Base-by-base conservation (phyloP, 1,139 yeast species). In the Saccharomyces pastorianus region DNA sequence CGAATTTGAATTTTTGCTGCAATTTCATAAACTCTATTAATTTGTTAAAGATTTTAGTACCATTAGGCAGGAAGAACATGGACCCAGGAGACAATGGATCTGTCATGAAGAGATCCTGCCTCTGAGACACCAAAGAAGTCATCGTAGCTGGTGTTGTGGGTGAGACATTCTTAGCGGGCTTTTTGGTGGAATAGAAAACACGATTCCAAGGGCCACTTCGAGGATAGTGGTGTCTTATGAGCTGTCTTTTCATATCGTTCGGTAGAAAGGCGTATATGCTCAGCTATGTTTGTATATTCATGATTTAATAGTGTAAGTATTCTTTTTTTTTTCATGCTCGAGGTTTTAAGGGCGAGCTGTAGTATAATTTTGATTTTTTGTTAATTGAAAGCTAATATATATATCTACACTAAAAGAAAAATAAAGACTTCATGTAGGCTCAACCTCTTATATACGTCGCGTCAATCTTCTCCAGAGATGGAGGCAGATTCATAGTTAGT, bases 11-110 rank as follows among this genome's bases (percentile, higher is more conserved):
- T 64, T 90, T 96, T 60, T 77, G 75, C 61, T 85, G 96, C 52
- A 83, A 74, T 68, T 88, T 87, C 95, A 91, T 90, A 70, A 89
- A 89, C 52, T 78, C 79, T 7, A 89, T 75, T 56, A 91, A 73
- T 63, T 82, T 84, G 70, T 89, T 90, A 75, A 90, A 87, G 51
- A 91, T 79, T 51, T 95, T 76, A 2, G 97, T 83, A 2, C 98
- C 98, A 69, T 89, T 93, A 2, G 97, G 97, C 32, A 91, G 75
- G 65, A 91, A 90, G 75, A 91, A 91, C 4, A 86, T 78, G 1
- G 93, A 85, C 0, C 98, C 98, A 0, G 97, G 97, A 0, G 96
- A 84, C 14, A 81, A 71, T 9, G 84, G 79, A 68, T 88, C 95
- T 1, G 88, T 83, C 73, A 85, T 81, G 68, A 84, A 90, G 46